phyloP scores from a whole-genome alignment of 139 green algal species.

The Ettlia oleoabundans region DNA sequence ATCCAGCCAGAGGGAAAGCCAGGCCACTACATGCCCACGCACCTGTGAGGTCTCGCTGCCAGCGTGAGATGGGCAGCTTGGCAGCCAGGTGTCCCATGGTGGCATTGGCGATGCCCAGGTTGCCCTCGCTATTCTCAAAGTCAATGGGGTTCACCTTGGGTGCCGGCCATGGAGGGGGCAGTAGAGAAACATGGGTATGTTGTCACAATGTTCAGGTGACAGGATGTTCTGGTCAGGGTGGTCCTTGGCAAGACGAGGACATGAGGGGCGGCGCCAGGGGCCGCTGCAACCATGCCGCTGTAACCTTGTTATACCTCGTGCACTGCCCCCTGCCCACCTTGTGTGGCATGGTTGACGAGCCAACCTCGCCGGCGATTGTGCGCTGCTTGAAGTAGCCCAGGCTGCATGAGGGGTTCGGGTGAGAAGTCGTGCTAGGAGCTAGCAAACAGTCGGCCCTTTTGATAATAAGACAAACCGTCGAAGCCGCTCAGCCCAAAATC shows the following conservation, averaged over 20 bases:
- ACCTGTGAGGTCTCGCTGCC: slow-evolving; percentile 90
- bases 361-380: slow-evolving; percentile 86
- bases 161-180: not conserved
- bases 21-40: not conserved
- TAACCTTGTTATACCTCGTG: no score
- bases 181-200: no score
- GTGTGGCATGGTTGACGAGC: slow-evolving; percentile 97
- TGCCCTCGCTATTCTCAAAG: slow-evolving; percentile 99
- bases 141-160: slow-evolving; percentile 95
- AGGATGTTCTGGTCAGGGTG: no score
- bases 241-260: no score
- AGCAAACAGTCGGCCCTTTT: no score
- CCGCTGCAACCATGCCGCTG: no score
- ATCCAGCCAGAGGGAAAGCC: no score
- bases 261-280: no score
- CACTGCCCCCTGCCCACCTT: slow-evolving; percentile 82
- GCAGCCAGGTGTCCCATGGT: slow-evolving; percentile 90
- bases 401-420: slow-evolving; percentile 38
- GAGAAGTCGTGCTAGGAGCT: not conserved
- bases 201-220: no score
- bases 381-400: slow-evolving; percentile 96
- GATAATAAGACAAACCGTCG: no score
- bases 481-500: no score
- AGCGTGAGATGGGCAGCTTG: slow-evolving; percentile 94
- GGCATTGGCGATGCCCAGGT: slow-evolving; percentile 97